These are phyloP conservation scores for Mycena galericulata DNA, from an alignment of 768 basidiomycete species.

Conservation along the genomic window DNA sequence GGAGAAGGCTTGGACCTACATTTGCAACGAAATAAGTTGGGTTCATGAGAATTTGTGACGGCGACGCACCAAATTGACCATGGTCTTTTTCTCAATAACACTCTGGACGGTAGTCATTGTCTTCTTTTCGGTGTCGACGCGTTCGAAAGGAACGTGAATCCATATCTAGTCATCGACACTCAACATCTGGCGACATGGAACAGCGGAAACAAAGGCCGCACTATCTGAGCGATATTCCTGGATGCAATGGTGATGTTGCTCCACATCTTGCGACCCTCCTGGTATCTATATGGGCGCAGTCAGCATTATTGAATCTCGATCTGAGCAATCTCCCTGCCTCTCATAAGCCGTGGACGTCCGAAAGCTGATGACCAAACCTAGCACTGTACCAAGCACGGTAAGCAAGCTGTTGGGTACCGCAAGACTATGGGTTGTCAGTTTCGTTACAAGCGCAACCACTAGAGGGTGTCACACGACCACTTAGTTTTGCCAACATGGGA, in stretches of 20 bases:
- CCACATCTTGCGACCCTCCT: slow-evolving; percentile 81
- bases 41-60: no score
- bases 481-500: slow-evolving; percentile 47
- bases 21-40: not conserved
- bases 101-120: slow-evolving; percentile 52
- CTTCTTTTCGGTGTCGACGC: slow-evolving; percentile 48
- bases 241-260: slow-evolving; percentile 68
- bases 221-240: slow-evolving; percentile 65
- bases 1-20: slow-evolving; percentile 73
- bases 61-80: slow-evolving; percentile 66
- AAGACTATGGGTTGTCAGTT: slow-evolving; percentile 61
- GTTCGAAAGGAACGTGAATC: slow-evolving; percentile 64
- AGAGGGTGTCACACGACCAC: slow-evolving; percentile 53
- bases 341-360: slow-evolving; percentile 80
- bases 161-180: slow-evolving; percentile 54
- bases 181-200: not conserved
- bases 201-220: slow-evolving; percentile 45
- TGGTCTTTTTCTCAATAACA: slow-evolving; percentile 79
- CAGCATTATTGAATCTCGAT: not conserved
- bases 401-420: slow-evolving; percentile 66
- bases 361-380: slow-evolving; percentile 80
- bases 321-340: slow-evolving; percentile 53
- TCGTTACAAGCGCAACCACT: slow-evolving; percentile 72
- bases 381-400: slow-evolving; percentile 79
- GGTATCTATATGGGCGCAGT: slow-evolving; percentile 59